A percentile compares a stretch with the other conserved stretches of the same genome.
These are phyloP conservation scores for Rasamsonia emersonii DNA, from an alignment of 2,329 filamentous ascomycete species.

Conservation along the genomic window DNA sequence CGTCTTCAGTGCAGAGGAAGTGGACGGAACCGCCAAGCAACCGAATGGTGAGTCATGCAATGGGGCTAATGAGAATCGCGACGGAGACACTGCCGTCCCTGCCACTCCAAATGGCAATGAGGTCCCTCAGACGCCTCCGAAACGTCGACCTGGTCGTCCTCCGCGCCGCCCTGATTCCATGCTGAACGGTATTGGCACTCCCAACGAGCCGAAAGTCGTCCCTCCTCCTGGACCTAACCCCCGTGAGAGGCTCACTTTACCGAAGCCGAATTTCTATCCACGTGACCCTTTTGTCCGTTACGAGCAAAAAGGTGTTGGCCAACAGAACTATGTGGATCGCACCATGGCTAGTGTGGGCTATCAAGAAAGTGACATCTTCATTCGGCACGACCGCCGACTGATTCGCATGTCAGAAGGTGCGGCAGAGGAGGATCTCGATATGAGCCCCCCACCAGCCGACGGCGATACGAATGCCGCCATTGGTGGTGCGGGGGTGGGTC, in stretches of 20 bases:
- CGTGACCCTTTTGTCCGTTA: constrained; percentile 41
- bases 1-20: constrained; percentile 71
- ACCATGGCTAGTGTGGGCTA: constrained; percentile 95
- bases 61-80: constrained; percentile 17
- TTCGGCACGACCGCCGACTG: constrained; percentile 65
- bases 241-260: constrained; percentile 40
- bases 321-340: constrained; percentile 88
- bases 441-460: constrained; percentile 48
- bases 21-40: constrained; percentile 55
- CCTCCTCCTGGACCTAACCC: constrained; percentile 43
- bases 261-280: constrained; percentile 40
- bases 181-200: constrained; percentile 51
- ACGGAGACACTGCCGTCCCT: constrained; percentile 31
- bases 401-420: constrained; percentile 54
- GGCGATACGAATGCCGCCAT: constrained; percentile 47
- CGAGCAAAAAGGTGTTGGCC: constrained; percentile 76
- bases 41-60: constrained; percentile 20
- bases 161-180: constrained; percentile 55
- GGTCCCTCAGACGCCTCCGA: constrained; percentile 36
- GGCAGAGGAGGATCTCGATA: constrained; percentile 55
- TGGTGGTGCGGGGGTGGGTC: constrained; percentile 53
- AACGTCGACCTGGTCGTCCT: constrained; percentile 55
- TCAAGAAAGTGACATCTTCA: constrained; percentile 85
- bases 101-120: constrained; percentile 33
- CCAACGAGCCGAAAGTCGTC: constrained; percentile 45